Evolutionary conservation across 2,329 filamentous ascomycete genomes (phyloP), one percentile per base, ranked within the genome.

Genomic region (Botrytis aclada): DNA sequence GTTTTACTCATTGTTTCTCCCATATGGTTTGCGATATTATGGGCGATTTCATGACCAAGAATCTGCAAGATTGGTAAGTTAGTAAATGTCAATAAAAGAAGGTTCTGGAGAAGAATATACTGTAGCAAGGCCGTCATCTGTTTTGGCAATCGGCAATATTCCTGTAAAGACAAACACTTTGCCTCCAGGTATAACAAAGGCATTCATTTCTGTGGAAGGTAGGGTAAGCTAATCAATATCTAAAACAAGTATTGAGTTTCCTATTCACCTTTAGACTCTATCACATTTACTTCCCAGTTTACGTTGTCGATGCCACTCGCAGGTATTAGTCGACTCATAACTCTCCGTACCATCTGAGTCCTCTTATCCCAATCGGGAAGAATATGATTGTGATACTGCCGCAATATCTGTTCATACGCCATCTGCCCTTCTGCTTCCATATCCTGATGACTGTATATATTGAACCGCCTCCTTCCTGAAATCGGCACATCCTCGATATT

Each of bases 111-210:
- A 29, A 18, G 25, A 32, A 22, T 14, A 4, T 64, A 64, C 62
- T 1, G 92, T 89, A 7, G 93, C 93, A 39, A 95, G 84, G 4
- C 89, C 90, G 79, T 91, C 88, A 72, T 94, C 91, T 77, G 84
- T 89, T 70, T 85, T 80, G 74, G 90, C 91, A 34, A 93, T 83
- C n/a, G 86, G 85, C 71, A 95, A 81, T 45, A 95, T 89, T 54
- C 93, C 92, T 75, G 88, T 91, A 79, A 89, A 92, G 2, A 95
- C 92, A 80, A 95, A 95, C 0, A 95, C 92, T 78, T 94, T 94
- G 37, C 92, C 92, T 7, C 89, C 92, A 0, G 93, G 92, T 9
- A 94, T 86, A 1, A 95, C 92, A 79, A 95, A 94, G 0, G 93
- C 93, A 78, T 95, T 95, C 75, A 86, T 85, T 74, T 80, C 78